A percentile compares a stretch with the other conserved stretches of the same genome.
Conservation (phyloP, 192 early-diverging fungal genomes). For the Backusella luteola region DNA sequence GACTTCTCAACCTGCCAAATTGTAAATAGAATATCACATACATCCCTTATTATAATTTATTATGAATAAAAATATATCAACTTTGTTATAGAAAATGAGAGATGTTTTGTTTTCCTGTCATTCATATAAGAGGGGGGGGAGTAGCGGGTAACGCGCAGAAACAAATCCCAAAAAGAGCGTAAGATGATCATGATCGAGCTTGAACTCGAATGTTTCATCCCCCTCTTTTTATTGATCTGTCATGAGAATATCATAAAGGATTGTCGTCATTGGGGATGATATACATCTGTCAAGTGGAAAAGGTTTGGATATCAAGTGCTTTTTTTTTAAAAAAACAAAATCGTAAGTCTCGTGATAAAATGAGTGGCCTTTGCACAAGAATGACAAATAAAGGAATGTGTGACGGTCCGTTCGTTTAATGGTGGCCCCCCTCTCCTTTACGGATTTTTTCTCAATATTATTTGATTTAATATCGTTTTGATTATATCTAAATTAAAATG, state of each 20-base stretch:
- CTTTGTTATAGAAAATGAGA: not conserved
- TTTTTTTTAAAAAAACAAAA: not conserved
- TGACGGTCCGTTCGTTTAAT: not conserved
- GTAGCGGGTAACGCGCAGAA: not conserved
- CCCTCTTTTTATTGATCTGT: not conserved
- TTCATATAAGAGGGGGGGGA: no score
- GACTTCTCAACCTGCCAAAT: constrained; percentile 13
- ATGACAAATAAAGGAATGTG: not conserved
- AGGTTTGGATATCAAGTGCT: not conserved
- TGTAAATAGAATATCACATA: constrained; percentile 15
- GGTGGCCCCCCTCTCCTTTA: not conserved
- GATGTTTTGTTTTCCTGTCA: not conserved
- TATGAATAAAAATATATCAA: not conserved
- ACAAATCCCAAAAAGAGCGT: not conserved
- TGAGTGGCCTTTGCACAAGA: not conserved
- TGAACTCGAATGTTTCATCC: not conserved
- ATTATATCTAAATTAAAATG: not conserved
- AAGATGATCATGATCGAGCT: not conserved
- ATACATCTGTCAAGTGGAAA: not conserved
- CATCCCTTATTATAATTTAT: not conserved
- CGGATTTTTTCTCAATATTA: not conserved
- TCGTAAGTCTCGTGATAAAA: not conserved
- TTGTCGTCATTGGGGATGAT: not conserved
- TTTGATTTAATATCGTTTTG: not conserved
- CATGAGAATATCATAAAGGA: not conserved